Conservation (phyloP, 352 stramenopile species). For the Phytopythium boreale region DNA sequence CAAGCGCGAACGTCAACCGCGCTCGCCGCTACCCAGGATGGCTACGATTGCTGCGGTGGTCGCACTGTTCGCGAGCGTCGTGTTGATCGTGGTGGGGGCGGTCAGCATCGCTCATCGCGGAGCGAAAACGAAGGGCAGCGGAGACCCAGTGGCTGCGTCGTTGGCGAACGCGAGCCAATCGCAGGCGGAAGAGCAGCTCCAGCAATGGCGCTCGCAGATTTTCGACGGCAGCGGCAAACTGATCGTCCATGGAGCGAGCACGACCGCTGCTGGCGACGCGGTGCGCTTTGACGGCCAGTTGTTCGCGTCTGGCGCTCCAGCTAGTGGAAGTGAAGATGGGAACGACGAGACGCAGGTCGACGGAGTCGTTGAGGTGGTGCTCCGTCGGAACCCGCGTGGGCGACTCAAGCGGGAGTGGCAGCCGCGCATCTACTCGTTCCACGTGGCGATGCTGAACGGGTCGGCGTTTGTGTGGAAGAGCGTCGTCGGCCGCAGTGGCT, state of each 20-base stretch:
- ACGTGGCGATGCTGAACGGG: neutral
- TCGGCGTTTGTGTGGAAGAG: constrained; percentile 7
- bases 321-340: neutral
- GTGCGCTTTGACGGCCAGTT: neutral
- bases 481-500: neutral
- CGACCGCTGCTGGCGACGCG: neutral
- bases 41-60: neutral
- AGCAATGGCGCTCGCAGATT: neutral
- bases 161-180: neutral
- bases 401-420: neutral
- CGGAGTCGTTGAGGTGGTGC: neutral
- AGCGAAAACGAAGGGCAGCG: neutral
- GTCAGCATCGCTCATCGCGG: neutral
- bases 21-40: neutral
- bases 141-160: neutral
- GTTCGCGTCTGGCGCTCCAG: neutral
- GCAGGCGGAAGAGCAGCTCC: neutral
- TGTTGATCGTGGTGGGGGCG: neutral
- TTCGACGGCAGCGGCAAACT: neutral
- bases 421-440: neutral
- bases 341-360: neutral
- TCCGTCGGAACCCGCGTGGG: neutral
- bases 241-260: neutral
- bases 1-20: neutral
- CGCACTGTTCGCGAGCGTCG: neutral